These are phyloP conservation scores for Anthracocystis panici-leucophaei DNA, from an alignment of 1,284 basidiomycete species.

Conservation along the genomic window DNA sequence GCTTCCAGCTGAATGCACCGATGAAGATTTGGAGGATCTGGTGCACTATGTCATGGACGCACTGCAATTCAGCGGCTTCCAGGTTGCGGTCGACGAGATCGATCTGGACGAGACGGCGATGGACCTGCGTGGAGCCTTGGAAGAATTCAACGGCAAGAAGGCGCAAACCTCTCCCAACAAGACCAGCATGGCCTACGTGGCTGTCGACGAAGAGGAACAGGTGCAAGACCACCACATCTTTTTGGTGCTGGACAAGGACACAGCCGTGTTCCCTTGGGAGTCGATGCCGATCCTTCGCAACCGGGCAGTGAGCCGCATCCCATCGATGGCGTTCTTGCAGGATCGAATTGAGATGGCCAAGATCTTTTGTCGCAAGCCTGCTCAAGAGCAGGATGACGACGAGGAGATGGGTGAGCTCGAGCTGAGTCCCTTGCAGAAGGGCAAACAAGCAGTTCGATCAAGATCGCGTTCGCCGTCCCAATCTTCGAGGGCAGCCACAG, in stretches of 20 bases:
- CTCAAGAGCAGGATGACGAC: slow-evolving; percentile 10
- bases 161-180: slow-evolving; percentile 44
- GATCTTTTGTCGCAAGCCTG: slow-evolving; percentile 20
- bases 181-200: slow-evolving; percentile 33
- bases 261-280: slow-evolving; percentile 95
- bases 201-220: slow-evolving; percentile 30
- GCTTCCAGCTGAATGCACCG: slow-evolving; percentile 79
- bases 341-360: slow-evolving; percentile 74
- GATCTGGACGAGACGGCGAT: slow-evolving; percentile 84
- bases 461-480: slow-evolving; percentile 31
- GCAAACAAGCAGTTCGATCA: slow-evolving; percentile 25
- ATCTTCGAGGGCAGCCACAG: slow-evolving; percentile 8
- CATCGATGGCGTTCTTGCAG: slow-evolving; percentile 85
- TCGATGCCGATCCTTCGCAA: slow-evolving; percentile 87
- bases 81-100: slow-evolving; percentile 89
- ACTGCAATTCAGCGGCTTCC: slow-evolving; percentile 90
- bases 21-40: slow-evolving; percentile 95
- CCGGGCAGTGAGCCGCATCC: slow-evolving; percentile 88
- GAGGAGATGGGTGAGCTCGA: slow-evolving; percentile 23
- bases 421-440: slow-evolving; percentile 44
- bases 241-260: slow-evolving; percentile 88
- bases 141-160: slow-evolving; percentile 53
- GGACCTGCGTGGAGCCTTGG: slow-evolving; percentile 60
- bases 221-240: slow-evolving; percentile 85
- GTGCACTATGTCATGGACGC: slow-evolving; percentile 93